phyloP scores from a whole-genome alignment of 208 protist species.

The Trypanosoma platydactyli region DNA sequence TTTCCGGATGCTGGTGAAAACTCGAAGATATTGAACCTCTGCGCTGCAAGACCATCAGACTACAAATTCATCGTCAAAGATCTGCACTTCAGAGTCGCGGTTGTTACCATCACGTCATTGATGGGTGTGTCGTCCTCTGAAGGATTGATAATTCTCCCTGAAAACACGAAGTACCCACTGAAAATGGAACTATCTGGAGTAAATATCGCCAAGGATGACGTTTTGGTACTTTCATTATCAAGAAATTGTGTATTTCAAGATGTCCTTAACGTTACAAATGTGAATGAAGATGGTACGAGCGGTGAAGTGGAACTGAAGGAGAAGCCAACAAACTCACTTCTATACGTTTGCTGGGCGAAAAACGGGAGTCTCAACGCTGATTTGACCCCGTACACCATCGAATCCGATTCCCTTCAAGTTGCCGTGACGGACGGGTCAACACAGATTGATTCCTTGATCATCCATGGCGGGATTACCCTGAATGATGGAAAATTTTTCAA shows the following conservation, averaged over 20 bases:
- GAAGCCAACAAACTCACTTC: neutral
- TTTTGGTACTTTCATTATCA: neutral
- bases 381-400: slow-evolving; percentile 2
- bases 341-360: slow-evolving; percentile 5
- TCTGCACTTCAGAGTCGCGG: slow-evolving; percentile 1
- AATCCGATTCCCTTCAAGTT: neutral
- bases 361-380: neutral
- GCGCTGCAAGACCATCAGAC: neutral
- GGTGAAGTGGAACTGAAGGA: neutral
- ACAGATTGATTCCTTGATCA: neutral
- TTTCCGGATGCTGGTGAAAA: neutral
- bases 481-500: slow-evolving; percentile 12
- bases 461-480: slow-evolving; percentile 15
- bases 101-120: slow-evolving; percentile 7
- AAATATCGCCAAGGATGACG: slow-evolving; percentile 6
- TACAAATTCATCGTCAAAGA: slow-evolving; percentile 3
- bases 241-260: neutral
- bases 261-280: neutral
- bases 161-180: slow-evolving; percentile 8
- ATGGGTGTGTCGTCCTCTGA: neutral
- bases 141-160: neutral
- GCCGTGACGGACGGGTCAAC: slow-evolving; percentile 10
- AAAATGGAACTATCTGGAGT: slow-evolving; percentile 7
- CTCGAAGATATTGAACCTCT: neutral
- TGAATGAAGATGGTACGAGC: neutral